Evolutionary conservation across 345 rosid species (phyloP).

Genomic region (Eucalyptus rudis): DNA sequence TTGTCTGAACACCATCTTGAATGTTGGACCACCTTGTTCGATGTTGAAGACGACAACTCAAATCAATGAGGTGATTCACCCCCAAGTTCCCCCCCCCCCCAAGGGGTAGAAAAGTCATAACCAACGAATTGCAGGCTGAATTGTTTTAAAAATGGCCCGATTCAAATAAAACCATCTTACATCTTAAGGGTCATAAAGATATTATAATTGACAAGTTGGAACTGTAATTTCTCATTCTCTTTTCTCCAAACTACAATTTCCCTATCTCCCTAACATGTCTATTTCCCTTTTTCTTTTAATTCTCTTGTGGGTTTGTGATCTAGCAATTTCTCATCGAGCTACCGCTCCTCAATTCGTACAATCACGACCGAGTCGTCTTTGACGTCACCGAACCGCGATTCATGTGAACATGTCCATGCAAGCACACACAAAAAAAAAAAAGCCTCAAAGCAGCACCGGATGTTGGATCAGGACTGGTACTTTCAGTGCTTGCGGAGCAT

Average conservation of each 20-base stretch:
- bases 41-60: background rate
- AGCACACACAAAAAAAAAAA: too few relatives aligned
- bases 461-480: background rate
- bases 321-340: background rate
- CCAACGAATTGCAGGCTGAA: too few relatives aligned
- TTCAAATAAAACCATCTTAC: background rate
- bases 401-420: background rate
- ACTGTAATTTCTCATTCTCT: background rate
- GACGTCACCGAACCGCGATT: background rate
- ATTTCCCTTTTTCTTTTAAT: background rate
- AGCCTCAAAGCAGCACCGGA: background rate
- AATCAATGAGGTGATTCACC: background rate
- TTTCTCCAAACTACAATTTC: background rate
- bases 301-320: background rate
- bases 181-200: accelerated
- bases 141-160: background rate
- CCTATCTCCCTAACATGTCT: background rate
- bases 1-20: too few relatives aligned
- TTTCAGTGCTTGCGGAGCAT: background rate
- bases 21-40: background rate
- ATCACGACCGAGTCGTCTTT: background rate
- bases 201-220: background rate
- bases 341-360: background rate
- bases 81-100: too few relatives aligned
- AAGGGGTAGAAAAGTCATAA: too few relatives aligned